Evolutionary conservation across 805 yeast species (phyloP), one percentile per base, ranked within the genome.

Genomic region (Cyberlindnera maritima): DNA sequence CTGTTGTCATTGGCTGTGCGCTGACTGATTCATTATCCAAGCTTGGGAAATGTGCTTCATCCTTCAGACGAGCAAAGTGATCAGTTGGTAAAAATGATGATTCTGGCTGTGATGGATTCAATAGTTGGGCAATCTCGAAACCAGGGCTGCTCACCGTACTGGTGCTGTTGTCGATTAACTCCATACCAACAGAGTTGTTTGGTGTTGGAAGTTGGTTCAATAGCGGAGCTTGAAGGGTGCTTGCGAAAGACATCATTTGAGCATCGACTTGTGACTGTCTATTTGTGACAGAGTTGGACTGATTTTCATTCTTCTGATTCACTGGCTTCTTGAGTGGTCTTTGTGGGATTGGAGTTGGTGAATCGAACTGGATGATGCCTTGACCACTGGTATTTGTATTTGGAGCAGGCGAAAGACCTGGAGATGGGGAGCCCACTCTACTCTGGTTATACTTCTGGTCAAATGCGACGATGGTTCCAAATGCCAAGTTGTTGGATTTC

Each of bases 401-500:
- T 21, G 25, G 25, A 21, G 25, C 36, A 6, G 36, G 7, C 5
- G 14, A 8, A 9, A 4, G 6, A 32, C 6, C 19, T 11, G 36
- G 36, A 11, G 25, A 8, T 5, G 36, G 25, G 11, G 36, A 18
- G 3, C 36, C 18, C 12, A 18, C 25, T 7, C 36, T 13, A 15
- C 32, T 39, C 7, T 39, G 26, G 44, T 49, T 52, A 28, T 52
- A 48, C 44, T 48, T 53, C 39, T 50, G 48, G 2, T 50, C 51
- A 36, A 56, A 58, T 2, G 58, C 29, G 0, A 38, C 31, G 2
- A 58, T 21, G 2, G 62, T 58, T 1, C 56, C 56, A n/a, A 46
- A 48, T 1, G 57, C 58, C 12, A 48, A 25, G 44, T 63, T 55
- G 60, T 50, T 49, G 56, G 44, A 29, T 64, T 57, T 61, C 64